These are phyloP conservation scores for Rubus parviflorus DNA, from an alignment of 306 rosid genomes.

Conservation along the genomic window DNA sequence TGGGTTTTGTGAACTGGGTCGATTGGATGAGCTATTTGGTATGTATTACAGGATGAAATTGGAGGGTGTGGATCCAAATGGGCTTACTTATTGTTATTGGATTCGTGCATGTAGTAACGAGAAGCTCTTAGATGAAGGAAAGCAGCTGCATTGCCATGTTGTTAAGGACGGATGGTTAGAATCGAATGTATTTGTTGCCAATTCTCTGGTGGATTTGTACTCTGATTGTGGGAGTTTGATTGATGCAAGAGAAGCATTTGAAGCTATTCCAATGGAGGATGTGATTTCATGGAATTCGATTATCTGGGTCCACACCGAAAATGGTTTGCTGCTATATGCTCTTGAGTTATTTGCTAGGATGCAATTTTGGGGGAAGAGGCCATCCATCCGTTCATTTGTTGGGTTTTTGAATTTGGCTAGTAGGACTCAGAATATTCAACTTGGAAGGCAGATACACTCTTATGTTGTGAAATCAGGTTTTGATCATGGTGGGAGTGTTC, in stretches of 20 bases:
- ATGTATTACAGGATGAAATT: constrained; percentile 47
- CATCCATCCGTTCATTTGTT: constrained; percentile 63
- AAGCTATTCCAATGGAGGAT: constrained; percentile 48
- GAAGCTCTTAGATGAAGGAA: constrained; percentile 53
- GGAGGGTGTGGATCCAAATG: constrained; percentile 65
- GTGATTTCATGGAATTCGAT: constrained; percentile 94
- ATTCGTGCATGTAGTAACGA: constrained; percentile 54
- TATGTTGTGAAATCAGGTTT: constrained; percentile 54
- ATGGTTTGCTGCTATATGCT: constrained; percentile 40
- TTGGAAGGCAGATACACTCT: constrained; percentile 74
- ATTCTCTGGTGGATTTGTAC: constrained; percentile 86
- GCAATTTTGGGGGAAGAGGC: constrained; percentile 65
- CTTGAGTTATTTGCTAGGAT: constrained; percentile 49
- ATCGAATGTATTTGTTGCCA: constrained; percentile 60
- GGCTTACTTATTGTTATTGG: constrained; percentile 71
- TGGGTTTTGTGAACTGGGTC: constrained; percentile 57
- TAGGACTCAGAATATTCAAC: constrained; percentile 37
- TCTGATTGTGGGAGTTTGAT: constrained; percentile 59
- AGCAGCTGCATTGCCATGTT: constrained; percentile 56
- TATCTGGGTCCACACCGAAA: constrained; percentile 52
- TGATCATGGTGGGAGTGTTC: constrained; percentile 47
- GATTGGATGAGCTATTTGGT: constrained; percentile 31
- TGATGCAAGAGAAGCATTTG: constrained; percentile 59
- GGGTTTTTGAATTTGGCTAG: constrained; percentile 66
- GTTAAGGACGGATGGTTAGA: constrained; percentile 58